These are phyloP conservation scores for Mucor irregularis DNA, from an alignment of 371 early-diverging fungal species.

Conservation along the genomic window DNA sequence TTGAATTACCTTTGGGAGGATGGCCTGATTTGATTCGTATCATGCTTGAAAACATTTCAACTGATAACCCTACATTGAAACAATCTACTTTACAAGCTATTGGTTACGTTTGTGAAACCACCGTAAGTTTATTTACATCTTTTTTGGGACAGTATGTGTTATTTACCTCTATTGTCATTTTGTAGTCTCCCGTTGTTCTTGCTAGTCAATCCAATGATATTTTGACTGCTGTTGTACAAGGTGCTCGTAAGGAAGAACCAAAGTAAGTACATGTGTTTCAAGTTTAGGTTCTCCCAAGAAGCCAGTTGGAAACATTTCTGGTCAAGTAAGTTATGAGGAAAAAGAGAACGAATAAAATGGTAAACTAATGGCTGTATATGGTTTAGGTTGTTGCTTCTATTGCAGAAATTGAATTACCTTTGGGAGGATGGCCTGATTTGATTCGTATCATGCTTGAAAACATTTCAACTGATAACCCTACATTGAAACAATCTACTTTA, in stretches of 20 bases:
- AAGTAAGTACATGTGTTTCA: constrained; percentile 20
- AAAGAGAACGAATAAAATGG: background rate
- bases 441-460: constrained; percentile 78
- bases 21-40: constrained; percentile 86
- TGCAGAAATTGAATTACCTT: constrained; percentile 89
- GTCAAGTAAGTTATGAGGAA: constrained; percentile 50
- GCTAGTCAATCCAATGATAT: constrained; percentile 81
- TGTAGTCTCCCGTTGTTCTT: constrained; percentile 75
- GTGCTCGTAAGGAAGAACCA: constrained; percentile 88
- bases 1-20: constrained; percentile 82
- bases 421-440: constrained; percentile 81
- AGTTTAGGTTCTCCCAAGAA: constrained; percentile 63
- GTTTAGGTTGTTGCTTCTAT: constrained; percentile 82
- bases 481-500: constrained; percentile 74
- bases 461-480: constrained; percentile 57
- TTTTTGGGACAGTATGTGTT: background rate
- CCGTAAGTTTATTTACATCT: constrained; percentile 54
- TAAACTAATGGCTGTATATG: background rate
- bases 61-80: constrained; percentile 60
- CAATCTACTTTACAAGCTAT: constrained; percentile 83
- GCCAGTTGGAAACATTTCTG: constrained; percentile 72
- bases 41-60: constrained; percentile 73
- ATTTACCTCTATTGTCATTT: background rate
- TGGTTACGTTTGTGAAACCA: constrained; percentile 89
- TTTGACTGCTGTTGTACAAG: constrained; percentile 90